Evolutionary conservation across 1,284 basidiomycete genomes (phyloP).

Genomic region (Cryptococcus sp.): DNA sequence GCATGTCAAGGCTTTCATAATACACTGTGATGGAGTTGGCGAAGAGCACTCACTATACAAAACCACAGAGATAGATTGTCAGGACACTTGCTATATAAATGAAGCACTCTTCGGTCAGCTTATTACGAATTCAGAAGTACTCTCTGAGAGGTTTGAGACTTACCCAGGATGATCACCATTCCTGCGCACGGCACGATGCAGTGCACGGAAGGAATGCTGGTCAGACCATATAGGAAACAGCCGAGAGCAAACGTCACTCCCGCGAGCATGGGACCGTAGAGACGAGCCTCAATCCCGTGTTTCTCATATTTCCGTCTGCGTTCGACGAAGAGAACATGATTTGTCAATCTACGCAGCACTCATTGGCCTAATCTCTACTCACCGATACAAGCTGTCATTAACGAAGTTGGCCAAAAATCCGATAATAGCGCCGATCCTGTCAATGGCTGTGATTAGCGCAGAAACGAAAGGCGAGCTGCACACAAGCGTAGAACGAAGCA

Average conservation of each 20-base stretch:
- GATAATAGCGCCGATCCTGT: slow-evolving; percentile 64
- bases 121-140: too few species aligned
- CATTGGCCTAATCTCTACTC: background rate
- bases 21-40: background rate
- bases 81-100: slow-evolving; percentile 10
- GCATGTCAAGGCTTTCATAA: background rate
- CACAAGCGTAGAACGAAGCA: background rate
- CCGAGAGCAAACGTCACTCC: slow-evolving; percentile 64
- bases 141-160: background rate
- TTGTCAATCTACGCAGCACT: background rate
- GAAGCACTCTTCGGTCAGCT: background rate
- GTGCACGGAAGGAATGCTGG: slow-evolving; percentile 31
- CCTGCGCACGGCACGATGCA: slow-evolving; percentile 54
- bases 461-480: background rate
- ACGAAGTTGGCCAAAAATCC: slow-evolving; percentile 63
- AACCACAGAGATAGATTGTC: slow-evolving; percentile 39
- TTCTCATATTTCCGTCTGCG: slow-evolving; percentile 59
- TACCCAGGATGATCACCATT: slow-evolving; percentile 59
- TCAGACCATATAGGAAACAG: slow-evolving; percentile 59
- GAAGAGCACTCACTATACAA: slow-evolving; percentile 40
- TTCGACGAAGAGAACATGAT: background rate
- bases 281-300: slow-evolving; percentile 69
- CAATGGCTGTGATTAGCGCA: slow-evolving; percentile 1
- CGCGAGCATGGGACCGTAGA: slow-evolving; percentile 67
- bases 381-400: slow-evolving; percentile 65